Evolutionary conservation across 805 yeast genomes (phyloP).

Genomic region (Brettanomyces custersianus): DNA sequence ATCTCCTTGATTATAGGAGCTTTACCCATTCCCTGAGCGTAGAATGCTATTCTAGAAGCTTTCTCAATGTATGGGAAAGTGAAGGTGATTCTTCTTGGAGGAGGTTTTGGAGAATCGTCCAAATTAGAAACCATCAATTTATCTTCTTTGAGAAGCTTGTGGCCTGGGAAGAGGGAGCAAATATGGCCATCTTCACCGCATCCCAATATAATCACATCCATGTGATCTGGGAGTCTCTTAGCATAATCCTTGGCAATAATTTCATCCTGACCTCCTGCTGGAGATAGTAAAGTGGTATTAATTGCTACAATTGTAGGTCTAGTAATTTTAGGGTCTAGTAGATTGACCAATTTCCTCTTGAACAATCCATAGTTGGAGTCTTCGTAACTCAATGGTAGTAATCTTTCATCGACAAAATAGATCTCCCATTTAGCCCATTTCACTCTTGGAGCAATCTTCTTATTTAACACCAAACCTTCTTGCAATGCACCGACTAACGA

Average conservation of each 20-base stretch:
- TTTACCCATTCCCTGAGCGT: conserved; percentile 85
- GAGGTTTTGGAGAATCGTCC: conserved; percentile 87
- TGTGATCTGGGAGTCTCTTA: conserved; percentile 38
- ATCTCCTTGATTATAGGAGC: conserved; percentile 63
- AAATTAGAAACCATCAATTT: conserved; percentile 49
- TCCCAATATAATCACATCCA: conserved; percentile 72
- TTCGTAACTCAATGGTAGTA: conserved; percentile 71
- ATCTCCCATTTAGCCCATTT: conserved; percentile 73
- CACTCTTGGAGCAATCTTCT: conserved; percentile 32
- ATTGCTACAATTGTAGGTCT: conserved; percentile 60
- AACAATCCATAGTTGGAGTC: conserved; percentile 86
- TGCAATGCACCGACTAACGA: conserved; percentile 70
- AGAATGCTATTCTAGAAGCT: conserved; percentile 57
- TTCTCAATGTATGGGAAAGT: conserved; percentile 66
- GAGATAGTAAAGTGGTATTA: conserved; percentile 47
- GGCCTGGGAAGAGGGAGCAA: conserved; percentile 87
- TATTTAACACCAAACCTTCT: conserved; percentile 56
- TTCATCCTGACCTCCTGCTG: conserved; percentile 39
- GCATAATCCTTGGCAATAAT: conserved; percentile 60
- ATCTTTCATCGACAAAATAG: conserved; percentile 83
- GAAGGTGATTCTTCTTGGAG: conserved; percentile 83
- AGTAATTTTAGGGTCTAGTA: conserved; percentile 30
- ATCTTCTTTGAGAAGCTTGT: conserved; percentile 50
- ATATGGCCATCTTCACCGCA: conserved; percentile 97
- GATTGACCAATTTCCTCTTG: conserved; percentile 49